These are phyloP conservation scores for Apophysomyces variabilis DNA, from an alignment of 371 early-diverging fungal genomes.

Conservation along the genomic window DNA sequence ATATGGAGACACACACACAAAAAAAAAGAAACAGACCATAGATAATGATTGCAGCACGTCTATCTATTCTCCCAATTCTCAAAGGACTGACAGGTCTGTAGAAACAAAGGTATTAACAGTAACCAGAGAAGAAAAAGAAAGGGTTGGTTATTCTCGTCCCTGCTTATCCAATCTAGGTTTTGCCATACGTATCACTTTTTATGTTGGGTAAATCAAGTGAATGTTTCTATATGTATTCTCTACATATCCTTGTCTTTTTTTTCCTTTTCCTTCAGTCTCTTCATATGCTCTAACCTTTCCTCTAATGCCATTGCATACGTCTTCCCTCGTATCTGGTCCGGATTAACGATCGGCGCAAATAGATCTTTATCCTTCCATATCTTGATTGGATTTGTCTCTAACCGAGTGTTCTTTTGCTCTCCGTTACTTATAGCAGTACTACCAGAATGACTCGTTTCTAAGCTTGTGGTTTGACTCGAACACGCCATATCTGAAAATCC, in stretches of 20 bases:
- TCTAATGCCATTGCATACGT: background rate
- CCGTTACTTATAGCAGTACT: too few species aligned
- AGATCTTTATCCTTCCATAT: background rate
- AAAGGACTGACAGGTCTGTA: too few species aligned
- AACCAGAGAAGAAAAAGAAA: too few species aligned
- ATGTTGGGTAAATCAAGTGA: background rate
- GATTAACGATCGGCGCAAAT: constrained; percentile 2
- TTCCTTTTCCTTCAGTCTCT: background rate
- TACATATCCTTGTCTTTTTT: background rate
- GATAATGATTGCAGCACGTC: too few species aligned
- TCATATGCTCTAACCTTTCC: background rate
- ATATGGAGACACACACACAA: too few species aligned
- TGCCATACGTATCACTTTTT: background rate
- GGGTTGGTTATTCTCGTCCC: too few species aligned
- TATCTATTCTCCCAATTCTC: too few species aligned
- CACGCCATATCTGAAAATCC: background rate
- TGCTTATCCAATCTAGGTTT: too few species aligned
- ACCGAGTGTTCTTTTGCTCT: too few species aligned
- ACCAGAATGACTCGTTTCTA: background rate
- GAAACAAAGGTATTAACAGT: too few species aligned
- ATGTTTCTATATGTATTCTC: background rate
- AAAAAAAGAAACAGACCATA: too few species aligned
- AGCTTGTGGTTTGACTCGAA: background rate
- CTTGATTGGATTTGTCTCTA: background rate
- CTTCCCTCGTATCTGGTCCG: background rate